phyloP scores from a whole-genome alignment of 2,329 filamentous ascomycete species.

The Xylogone sp. region DNA sequence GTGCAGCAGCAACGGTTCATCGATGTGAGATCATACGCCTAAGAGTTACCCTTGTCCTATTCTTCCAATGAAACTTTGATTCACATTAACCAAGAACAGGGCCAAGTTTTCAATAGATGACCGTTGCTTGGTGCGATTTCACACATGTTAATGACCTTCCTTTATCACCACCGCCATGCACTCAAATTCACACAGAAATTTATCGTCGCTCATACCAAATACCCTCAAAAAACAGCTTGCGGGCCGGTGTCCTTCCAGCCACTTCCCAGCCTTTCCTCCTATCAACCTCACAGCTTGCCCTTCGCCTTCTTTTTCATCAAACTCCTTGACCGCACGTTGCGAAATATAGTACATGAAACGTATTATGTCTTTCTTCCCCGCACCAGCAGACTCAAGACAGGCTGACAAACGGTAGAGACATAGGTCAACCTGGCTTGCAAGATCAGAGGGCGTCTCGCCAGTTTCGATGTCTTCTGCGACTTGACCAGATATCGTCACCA shows the following conservation, averaged over 20 bases:
- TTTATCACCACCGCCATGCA: neutral
- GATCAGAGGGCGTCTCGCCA: neutral
- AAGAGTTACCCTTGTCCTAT: no score
- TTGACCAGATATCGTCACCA: neutral
- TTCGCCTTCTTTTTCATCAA: neutral
- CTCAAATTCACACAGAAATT: neutral
- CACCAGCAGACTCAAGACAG: neutral
- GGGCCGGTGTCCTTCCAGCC: neutral
- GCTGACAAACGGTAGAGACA: neutral
- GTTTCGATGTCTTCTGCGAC: neutral
- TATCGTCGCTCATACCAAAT: neutral
- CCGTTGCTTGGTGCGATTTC: no score
- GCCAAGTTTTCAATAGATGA: no score
- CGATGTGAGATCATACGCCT: no score
- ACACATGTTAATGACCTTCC: neutral
- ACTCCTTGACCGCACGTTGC: neutral
- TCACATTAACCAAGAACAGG: no score
- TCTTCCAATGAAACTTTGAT: no score
- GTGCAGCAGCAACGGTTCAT: no score
- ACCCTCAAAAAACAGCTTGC: neutral
- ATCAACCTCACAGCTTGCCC: neutral
- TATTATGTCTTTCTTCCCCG: neutral
- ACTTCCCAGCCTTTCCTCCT: neutral
- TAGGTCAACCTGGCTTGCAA: neutral
- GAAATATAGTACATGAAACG: neutral